A percentile compares a stretch with the other conserved stretches of the same genome.
These are phyloP conservation scores for Willaertia magna DNA, from an alignment of 208 protist genomes.

Conservation along the genomic window DNA sequence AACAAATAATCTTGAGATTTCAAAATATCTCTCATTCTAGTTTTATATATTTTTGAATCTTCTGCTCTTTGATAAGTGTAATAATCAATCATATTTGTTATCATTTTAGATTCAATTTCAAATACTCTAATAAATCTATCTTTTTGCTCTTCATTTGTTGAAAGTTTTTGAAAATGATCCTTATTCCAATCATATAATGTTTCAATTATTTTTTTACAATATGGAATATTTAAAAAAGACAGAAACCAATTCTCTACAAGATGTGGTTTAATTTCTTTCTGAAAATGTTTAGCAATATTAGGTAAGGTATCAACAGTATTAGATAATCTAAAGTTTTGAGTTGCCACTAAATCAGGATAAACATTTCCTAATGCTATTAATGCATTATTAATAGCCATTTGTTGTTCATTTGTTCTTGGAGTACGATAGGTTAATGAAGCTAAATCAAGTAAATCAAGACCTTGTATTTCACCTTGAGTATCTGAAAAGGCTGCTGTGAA, in stretches of 20 bases:
- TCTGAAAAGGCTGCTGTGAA: neutral
- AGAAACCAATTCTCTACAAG: neutral
- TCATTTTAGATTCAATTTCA: neutral
- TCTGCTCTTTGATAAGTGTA: neutral
- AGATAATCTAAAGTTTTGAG: neutral
- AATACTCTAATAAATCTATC: neutral
- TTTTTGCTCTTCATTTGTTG: neutral
- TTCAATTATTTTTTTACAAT: neutral
- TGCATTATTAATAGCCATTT: too few species aligned
- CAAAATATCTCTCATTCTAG: neutral
- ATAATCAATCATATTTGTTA: neutral
- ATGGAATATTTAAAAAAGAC: neutral
- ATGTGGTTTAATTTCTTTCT: neutral
- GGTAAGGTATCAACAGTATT: neutral
- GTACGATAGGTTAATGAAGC: neutral
- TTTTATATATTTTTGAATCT: neutral
- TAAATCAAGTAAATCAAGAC: neutral
- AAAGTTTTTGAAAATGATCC: neutral
- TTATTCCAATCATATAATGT: neutral
- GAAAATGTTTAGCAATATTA: neutral
- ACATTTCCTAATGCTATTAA: neutral
- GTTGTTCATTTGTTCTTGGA: neutral
- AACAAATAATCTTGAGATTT: neutral
- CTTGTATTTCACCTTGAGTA: neutral
- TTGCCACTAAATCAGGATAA: neutral